Percentiles rank a stretch among this genome's conserved stretches.
Evolutionary conservation across 805 yeast species (phyloP).

Genomic region (Wickerhamiella occidentalis): DNA sequence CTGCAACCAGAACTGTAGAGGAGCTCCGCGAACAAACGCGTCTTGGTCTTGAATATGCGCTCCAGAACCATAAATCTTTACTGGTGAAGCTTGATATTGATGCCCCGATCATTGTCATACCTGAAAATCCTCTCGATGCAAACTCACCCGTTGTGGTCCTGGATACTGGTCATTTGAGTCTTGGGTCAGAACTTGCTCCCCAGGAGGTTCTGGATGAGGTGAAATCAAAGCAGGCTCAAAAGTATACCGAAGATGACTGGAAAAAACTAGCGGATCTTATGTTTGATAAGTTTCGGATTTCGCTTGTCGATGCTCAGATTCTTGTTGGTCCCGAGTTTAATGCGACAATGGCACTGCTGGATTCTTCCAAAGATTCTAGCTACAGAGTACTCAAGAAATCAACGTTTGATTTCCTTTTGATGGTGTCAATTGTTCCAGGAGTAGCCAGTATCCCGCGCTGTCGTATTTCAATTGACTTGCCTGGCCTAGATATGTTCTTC

Average conservation of each 20-base stretch:
- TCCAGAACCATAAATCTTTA: constrained; percentile 88
- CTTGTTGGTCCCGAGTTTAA: constrained; percentile 73
- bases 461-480: constrained; percentile 65
- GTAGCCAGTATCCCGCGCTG: constrained; percentile 62
- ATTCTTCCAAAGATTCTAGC: not conserved
- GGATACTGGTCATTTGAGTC: constrained; percentile 91
- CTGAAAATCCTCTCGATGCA: constrained; percentile 62
- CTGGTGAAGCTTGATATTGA: constrained; percentile 79
- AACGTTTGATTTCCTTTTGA: constrained; percentile 60
- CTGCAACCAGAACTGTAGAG: constrained; percentile 90
- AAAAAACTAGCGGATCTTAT: constrained; percentile 58
- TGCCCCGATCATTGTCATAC: constrained; percentile 83
- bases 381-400: constrained; percentile 58
- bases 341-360: constrained; percentile 49
- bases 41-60: constrained; percentile 81
- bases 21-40: constrained; percentile 83
- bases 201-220: constrained; percentile 55
- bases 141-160: constrained; percentile 79
- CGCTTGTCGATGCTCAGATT: constrained; percentile 74
- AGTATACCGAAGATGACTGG: constrained; percentile 61
- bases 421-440: constrained; percentile 73
- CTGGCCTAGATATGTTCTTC: constrained; percentile 54
- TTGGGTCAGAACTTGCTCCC: constrained; percentile 52
- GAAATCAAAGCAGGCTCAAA: constrained; percentile 42
- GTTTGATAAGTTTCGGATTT: constrained; percentile 78